phyloP scores from a whole-genome alignment of 306 rosid genomes.

The Pyrus betulifolia region DNA sequence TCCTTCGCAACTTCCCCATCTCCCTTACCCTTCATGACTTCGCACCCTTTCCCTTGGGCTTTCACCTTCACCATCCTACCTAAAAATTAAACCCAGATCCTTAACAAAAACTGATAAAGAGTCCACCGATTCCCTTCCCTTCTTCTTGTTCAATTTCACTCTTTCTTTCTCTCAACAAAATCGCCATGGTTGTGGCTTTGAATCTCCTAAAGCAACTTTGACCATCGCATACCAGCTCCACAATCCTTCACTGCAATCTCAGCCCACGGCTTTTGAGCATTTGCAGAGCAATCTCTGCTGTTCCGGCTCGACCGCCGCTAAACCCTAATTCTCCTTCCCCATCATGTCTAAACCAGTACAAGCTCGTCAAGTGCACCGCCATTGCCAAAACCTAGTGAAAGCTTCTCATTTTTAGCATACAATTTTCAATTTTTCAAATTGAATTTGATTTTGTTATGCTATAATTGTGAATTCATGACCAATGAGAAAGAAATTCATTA shows the following conservation, averaged over 20 bases:
- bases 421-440: no score
- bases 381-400: constrained; percentile 61
- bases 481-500: no score
- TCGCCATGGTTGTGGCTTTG: neutral
- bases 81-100: no score
- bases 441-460: no score
- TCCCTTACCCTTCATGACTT: no score
- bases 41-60: fast-evolving
- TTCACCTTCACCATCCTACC: no score
- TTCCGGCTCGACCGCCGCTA: constrained; percentile 19
- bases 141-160: no score
- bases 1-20: fast-evolving
- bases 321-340: constrained; percentile 10
- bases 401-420: no score
- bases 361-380: constrained; percentile 67
- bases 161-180: no score
- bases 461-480: no score
- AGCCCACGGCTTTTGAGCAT: neutral
- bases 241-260: neutral
- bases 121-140: neutral
- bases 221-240: constrained; percentile 7
- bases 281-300: constrained; percentile 22
- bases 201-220: constrained; percentile 31
- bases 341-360: constrained; percentile 50
- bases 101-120: no score